These are phyloP conservation scores for Psidium friedrichsthalianum DNA, from an alignment of 345 rosid species.

Conservation along the genomic window DNA sequence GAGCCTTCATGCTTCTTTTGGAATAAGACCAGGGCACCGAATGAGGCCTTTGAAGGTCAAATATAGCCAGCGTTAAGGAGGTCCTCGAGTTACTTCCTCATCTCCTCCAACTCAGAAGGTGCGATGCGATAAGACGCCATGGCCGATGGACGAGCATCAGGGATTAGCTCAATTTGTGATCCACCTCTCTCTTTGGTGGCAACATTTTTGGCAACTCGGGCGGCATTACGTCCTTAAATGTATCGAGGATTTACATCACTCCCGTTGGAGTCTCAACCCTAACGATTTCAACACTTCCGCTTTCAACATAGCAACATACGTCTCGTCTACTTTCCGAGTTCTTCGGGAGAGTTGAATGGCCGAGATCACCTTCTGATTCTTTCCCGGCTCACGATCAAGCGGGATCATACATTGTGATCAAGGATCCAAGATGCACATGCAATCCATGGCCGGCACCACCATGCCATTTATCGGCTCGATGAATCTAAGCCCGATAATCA, in stretches of 20 bases:
- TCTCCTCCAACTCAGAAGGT: neutral
- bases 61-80: neutral
- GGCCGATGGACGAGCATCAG: neutral
- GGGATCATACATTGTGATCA: too few relatives aligned
- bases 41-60: neutral
- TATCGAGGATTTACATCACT: neutral
- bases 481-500: too few relatives aligned
- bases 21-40: neutral
- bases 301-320: too few relatives aligned
- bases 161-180: neutral
- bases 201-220: neutral
- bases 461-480: too few relatives aligned
- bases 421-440: too few relatives aligned
- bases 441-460: too few relatives aligned
- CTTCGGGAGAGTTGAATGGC: too few relatives aligned
- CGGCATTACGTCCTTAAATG: neutral
- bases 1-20: too few relatives aligned
- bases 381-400: too few relatives aligned
- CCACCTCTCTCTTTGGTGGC: neutral
- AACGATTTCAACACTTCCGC: too few relatives aligned
- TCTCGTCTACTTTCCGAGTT: too few relatives aligned
- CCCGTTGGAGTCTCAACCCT: neutral
- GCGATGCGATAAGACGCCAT: neutral
- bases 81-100: neutral
- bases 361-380: too few relatives aligned